phyloP scores from a whole-genome alignment of 2,329 filamentous ascomycete genomes.

The Neofusicoccum sp. region DNA sequence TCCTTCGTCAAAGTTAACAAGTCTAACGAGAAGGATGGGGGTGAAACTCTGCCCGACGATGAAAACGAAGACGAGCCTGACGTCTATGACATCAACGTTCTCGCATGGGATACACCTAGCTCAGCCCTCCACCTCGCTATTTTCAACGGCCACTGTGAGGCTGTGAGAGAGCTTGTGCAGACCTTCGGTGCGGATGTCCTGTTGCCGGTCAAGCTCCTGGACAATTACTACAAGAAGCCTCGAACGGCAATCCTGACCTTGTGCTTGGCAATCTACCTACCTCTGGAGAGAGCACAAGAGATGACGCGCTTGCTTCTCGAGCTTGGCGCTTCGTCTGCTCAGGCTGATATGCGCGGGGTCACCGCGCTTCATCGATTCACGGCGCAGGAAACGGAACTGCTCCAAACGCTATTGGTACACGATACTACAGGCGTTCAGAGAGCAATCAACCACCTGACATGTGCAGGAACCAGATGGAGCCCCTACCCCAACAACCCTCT shows the following conservation, averaged over 20 bases:
- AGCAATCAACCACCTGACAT: constrained; percentile 64
- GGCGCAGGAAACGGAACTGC: constrained; percentile 42
- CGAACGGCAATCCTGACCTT: constrained; percentile 66
- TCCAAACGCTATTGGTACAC: constrained; percentile 47
- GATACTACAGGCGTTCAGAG: constrained; percentile 62
- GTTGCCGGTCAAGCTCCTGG: constrained; percentile 67
- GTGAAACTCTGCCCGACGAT: constrained; percentile 48
- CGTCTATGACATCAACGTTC: constrained; percentile 72
- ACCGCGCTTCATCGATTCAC: constrained; percentile 66
- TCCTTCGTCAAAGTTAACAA: constrained; percentile 70
- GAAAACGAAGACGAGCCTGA: constrained; percentile 69
- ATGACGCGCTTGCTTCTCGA: constrained; percentile 66
- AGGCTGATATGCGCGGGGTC: constrained; percentile 64
- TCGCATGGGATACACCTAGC: constrained; percentile 76
- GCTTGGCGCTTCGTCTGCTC: constrained; percentile 69
- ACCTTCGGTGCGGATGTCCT: constrained; percentile 76
- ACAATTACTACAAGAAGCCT: constrained; percentile 48
- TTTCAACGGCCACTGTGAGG: constrained; percentile 65
- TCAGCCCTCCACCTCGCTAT: constrained; percentile 80
- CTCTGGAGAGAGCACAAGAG: constrained; percentile 59
- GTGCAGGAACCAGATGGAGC: constrained; percentile 37
- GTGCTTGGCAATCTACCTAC: constrained; percentile 64
- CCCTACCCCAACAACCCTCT: constrained; percentile 51
- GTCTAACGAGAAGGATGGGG: constrained; percentile 40
- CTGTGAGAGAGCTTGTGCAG: constrained; percentile 65